Evolutionary conservation across 371 early-diverging fungal species (phyloP).

Genomic region (Mortierella sp.): DNA sequence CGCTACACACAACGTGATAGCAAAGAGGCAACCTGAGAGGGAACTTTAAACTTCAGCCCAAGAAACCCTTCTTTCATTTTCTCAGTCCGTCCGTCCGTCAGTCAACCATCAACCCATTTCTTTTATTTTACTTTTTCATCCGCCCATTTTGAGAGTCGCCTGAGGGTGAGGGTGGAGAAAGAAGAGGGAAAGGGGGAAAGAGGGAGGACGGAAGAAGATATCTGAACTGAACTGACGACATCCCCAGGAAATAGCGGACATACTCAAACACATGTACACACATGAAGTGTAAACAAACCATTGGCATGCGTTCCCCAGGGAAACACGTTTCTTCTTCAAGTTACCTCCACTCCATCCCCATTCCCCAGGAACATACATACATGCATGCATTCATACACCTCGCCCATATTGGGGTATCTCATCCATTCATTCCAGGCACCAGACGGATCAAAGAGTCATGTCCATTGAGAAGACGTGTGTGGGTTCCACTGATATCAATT

Average conservation of each 20-base stretch:
- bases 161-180: neutral
- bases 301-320: neutral
- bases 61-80: neutral
- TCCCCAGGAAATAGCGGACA: neutral
- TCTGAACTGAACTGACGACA: neutral
- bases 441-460: neutral
- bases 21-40: neutral
- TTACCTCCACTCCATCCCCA: neutral
- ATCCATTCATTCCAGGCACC: neutral
- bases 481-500: neutral
- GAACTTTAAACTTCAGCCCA: conserved; percentile 10
- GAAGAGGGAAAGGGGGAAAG: no score
- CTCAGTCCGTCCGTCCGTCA: neutral
- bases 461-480: neutral
- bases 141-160: neutral
- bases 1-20: conserved; percentile 6
- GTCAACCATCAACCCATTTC: neutral
- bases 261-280: neutral
- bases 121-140: neutral
- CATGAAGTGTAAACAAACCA: neutral
- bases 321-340: neutral
- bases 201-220: neutral
- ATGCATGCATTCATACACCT: no score
- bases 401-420: neutral
- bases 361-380: neutral